These are phyloP conservation scores for Aspergillus felis DNA, from an alignment of 2,329 filamentous ascomycete species.

Conservation along the genomic window DNA sequence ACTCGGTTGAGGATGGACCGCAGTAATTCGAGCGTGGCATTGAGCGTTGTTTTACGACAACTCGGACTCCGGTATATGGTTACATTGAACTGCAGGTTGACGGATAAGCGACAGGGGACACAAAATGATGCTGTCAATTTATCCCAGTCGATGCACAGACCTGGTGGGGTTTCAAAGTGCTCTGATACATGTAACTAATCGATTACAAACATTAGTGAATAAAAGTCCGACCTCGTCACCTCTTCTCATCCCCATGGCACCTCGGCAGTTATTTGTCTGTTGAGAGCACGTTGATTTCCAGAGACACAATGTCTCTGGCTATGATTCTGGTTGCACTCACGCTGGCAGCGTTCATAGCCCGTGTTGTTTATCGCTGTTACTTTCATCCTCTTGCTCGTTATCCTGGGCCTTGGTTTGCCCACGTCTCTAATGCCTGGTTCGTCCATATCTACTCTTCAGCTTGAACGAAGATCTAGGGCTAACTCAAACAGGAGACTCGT, in stretches of 20 bases:
- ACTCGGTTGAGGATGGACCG: constrained; percentile 3
- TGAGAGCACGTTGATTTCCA: not conserved
- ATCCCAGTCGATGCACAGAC: not conserved
- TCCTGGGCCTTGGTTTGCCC: constrained; percentile 59
- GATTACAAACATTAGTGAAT: not conserved
- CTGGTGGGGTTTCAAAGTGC: not conserved
- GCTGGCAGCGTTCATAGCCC: constrained; percentile 1
- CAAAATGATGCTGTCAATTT: too few relatives aligned
- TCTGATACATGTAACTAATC: not conserved
- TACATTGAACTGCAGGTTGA: too few relatives aligned
- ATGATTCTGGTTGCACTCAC: not conserved
- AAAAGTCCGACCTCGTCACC: not conserved
- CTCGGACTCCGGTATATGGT: too few relatives aligned
- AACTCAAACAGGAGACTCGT: constrained; percentile 8
- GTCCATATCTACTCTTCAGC: not conserved
- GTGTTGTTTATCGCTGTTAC: constrained; percentile 12
- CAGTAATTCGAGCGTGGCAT: not conserved
- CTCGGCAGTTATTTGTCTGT: not conserved
- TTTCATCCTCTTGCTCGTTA: constrained; percentile 61
- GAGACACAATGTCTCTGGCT: not conserved
- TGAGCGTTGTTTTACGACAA: too few relatives aligned
- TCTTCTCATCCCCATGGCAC: not conserved
- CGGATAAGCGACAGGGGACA: too few relatives aligned
- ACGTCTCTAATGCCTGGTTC: constrained; percentile 14
- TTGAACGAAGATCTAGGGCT: too few relatives aligned